phyloP scores from a whole-genome alignment of 352 stramenopile genomes.

The Plasmopara muralis region DNA sequence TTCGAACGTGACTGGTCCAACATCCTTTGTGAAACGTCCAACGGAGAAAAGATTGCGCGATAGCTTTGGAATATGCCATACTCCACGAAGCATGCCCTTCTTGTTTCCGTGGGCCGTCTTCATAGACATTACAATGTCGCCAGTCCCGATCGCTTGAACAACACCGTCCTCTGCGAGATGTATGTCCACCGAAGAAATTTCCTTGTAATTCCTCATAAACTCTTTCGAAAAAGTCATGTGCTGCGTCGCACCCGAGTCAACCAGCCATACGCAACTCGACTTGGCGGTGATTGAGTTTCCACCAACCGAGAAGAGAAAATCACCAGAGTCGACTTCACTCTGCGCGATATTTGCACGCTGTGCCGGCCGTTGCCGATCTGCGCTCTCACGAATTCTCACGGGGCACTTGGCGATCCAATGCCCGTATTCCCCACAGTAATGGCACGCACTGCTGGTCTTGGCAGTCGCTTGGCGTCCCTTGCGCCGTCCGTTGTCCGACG shows the following conservation, averaged over 20 bases:
- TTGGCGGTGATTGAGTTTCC: background rate
- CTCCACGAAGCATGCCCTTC: background rate
- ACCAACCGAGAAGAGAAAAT: background rate
- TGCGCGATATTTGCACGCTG: no score
- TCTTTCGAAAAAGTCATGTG: background rate
- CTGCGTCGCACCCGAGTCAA: background rate
- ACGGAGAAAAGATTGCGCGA: background rate
- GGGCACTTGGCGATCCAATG: no score
- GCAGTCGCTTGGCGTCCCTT: background rate
- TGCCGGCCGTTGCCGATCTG: no score
- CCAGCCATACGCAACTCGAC: background rate
- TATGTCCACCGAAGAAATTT: background rate
- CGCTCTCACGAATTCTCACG: no score
- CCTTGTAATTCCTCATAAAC: background rate
- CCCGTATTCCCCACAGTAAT: no score
- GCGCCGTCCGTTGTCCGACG: background rate
- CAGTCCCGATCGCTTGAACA: background rate
- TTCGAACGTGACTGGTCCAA: no score
- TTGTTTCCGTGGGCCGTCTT: background rate
- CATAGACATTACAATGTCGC: background rate
- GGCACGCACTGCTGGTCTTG: background rate
- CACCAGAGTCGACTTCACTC: background rate
- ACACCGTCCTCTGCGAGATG: background rate
- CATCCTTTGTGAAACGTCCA: no score
- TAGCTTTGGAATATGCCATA: background rate